Conservation (phyloP, 73 alveolate genomes). For the Paramecium sonneborni region DNA sequence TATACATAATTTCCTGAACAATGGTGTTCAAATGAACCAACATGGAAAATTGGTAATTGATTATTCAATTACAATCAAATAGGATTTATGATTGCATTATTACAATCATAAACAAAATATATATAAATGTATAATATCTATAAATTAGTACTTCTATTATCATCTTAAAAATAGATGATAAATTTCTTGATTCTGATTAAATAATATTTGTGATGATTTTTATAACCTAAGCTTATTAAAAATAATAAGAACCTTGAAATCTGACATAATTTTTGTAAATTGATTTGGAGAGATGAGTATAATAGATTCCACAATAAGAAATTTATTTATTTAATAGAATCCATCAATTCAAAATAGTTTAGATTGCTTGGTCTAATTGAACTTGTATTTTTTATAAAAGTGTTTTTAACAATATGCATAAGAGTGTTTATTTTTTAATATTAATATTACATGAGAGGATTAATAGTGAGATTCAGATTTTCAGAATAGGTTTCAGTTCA, state of each 20-base stretch:
- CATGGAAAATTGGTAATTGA: slow-evolving; percentile 38
- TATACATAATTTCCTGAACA: slow-evolving; percentile 37
- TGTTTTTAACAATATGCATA: too few species aligned
- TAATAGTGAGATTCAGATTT: neutral
- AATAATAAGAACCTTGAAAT: too few species aligned
- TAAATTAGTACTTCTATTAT: neutral
- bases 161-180: neutral
- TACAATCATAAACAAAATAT: slow-evolving; percentile 1
- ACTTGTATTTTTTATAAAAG: too few species aligned
- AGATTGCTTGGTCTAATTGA: too few species aligned
- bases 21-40: slow-evolving; percentile 49
- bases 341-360: too few species aligned
- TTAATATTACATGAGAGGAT: neutral
- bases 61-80: slow-evolving; percentile 21
- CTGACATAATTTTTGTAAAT: too few species aligned
- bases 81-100: slow-evolving; percentile 24
- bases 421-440: neutral
- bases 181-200: neutral
- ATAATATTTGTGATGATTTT: too few species aligned
- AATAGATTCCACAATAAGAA: too few species aligned
- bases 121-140: neutral
- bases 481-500: neutral
- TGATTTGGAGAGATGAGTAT: too few species aligned
- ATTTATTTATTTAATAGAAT: too few species aligned
- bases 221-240: too few species aligned